Evolutionary conservation across 2,329 filamentous ascomycete genomes (phyloP).

Genomic region (Fusarium armeniacum): DNA sequence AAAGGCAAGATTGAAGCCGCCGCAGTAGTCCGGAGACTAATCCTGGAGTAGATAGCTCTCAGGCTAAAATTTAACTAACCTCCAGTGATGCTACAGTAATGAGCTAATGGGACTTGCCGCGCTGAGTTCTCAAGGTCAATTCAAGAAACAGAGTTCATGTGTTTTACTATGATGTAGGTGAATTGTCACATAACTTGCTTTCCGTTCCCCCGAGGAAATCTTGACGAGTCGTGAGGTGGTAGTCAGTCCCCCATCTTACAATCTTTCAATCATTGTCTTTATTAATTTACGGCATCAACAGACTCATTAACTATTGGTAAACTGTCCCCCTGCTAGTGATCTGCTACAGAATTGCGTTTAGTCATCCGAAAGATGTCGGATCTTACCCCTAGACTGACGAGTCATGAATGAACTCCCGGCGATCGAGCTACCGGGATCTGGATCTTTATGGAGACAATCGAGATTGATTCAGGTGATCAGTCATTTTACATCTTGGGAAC

Average conservation of each 20-base stretch:
- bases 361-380: neutral
- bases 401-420: neutral
- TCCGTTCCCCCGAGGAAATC: rapidly evolving
- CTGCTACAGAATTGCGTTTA: too few species aligned
- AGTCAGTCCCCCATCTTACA: rapidly evolving
- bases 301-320: too few species aligned
- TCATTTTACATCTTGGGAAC: neutral
- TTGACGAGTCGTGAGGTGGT: neutral
- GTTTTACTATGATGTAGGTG: too few species aligned
- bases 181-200: rapidly evolving
- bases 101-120: neutral
- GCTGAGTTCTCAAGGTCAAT: neutral
- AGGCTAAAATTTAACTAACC: too few species aligned
- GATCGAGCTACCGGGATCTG: neutral
- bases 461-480: neutral
- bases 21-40: neutral
- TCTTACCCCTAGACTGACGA: neutral
- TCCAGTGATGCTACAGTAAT: neutral
- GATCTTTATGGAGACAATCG: neutral
- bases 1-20: neutral
- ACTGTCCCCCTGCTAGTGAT: neutral
- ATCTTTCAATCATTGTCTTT: neutral
- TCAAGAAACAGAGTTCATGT: too few species aligned
- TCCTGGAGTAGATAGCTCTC: neutral
- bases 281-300: neutral